Base-by-base conservation (phyloP, 2,329 filamentous ascomycete genomes). In the Aspergillus fumigatiaffinis region DNA sequence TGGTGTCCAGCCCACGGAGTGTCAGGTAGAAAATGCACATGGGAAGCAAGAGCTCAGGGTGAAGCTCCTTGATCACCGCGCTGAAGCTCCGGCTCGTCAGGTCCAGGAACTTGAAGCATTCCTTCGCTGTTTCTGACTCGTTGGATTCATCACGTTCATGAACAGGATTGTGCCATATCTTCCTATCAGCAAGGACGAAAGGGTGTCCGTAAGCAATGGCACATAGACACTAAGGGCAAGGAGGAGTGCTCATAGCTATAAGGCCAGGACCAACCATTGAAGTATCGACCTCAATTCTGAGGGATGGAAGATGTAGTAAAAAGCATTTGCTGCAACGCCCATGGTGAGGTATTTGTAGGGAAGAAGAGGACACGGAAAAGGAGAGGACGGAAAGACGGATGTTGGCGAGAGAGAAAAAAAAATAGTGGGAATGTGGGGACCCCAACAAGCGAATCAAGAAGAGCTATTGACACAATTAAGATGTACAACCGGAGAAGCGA, bases 121-220 rank as follows among this genome's bases (percentile, higher is more conserved):
- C 82, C 74, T 85, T 84, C 60, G 95, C 83, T 17, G 88, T 88
- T 54, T 82, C 79, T 28, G 86, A 81, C 76, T 97, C 94, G 65
- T 90, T 90, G 60, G 81, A 80, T 62, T 85, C 82, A 70, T 96
- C 84, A 71, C 93, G 90, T 71, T 83, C 84, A 80, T 97, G 91
- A 21, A 96, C 91, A 12, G 94, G 89, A 63, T 96, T 91, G 79
- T 97, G 94, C 92, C 92, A 97, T 67, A 96, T 80, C 80, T 96
- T 96, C 92, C 92, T 96, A 70, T 51, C 29, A 56, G 21, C 28
- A 57, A 54, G 28, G 25, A 50, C 26, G 50, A 48, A 35, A 46
- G 42, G 17, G 35, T 32, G 23, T 57, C 20, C 17, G 51, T 55
- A 50, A 63, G 50, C 56, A 28, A 63, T 63, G 59, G 58, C 51